Percentiles rank a stretch among this genome's conserved stretches.
Evolutionary conservation across 495 filamentous ascomycete species (phyloP).

Genomic region (Cudoniella acicularis): DNA sequence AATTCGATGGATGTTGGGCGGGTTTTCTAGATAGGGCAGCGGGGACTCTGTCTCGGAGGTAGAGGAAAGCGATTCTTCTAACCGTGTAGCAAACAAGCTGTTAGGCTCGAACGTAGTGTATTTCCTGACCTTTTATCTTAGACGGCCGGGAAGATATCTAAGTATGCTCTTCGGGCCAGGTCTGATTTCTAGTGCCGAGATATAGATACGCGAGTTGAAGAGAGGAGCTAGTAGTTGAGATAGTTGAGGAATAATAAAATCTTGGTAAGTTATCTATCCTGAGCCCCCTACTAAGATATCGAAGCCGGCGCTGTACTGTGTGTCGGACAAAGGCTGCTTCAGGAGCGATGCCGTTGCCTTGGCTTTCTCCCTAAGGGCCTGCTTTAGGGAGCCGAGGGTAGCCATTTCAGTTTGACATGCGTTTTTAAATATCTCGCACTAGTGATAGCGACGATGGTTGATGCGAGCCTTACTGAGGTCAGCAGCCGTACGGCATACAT

Average conservation of each 20-base stretch:
- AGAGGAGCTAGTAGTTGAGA: slow-evolving; percentile 44
- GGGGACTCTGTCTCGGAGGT: slow-evolving; percentile 35
- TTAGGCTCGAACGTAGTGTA: slow-evolving; percentile 59
- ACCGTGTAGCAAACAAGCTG: slow-evolving; percentile 39
- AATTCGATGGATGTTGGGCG: slow-evolving; percentile 40
- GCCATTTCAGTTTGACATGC: slow-evolving; percentile 40
- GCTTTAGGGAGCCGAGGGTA: slow-evolving; percentile 47
- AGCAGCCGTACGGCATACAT: slow-evolving; percentile 5
- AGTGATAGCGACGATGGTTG: slow-evolving; percentile 24
- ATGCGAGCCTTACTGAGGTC: slow-evolving; percentile 15
- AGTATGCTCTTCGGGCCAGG: slow-evolving; percentile 56
- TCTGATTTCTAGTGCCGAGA: slow-evolving; percentile 60
- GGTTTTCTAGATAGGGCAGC: slow-evolving; percentile 44
- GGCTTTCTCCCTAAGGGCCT: slow-evolving; percentile 42
- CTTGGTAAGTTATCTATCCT: slow-evolving; percentile 46
- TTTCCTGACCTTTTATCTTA: slow-evolving; percentile 43
- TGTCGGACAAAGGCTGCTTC: slow-evolving; percentile 47
- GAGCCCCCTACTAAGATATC: slow-evolving; percentile 41
- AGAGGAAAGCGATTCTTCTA: slow-evolving; percentile 47
- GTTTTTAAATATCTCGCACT: slow-evolving; percentile 11
- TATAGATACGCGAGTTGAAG: slow-evolving; percentile 39
- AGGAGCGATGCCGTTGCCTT: slow-evolving; percentile 26
- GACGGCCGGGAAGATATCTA: slow-evolving; percentile 42
- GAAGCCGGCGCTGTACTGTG: slow-evolving; percentile 51
- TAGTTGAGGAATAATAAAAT: slow-evolving; percentile 58